A percentile compares a stretch with the other conserved stretches of the same genome.
phyloP scores from a whole-genome alignment of 768 basidiomycete species.

The Rhodosporidiobolus odoratus region DNA sequence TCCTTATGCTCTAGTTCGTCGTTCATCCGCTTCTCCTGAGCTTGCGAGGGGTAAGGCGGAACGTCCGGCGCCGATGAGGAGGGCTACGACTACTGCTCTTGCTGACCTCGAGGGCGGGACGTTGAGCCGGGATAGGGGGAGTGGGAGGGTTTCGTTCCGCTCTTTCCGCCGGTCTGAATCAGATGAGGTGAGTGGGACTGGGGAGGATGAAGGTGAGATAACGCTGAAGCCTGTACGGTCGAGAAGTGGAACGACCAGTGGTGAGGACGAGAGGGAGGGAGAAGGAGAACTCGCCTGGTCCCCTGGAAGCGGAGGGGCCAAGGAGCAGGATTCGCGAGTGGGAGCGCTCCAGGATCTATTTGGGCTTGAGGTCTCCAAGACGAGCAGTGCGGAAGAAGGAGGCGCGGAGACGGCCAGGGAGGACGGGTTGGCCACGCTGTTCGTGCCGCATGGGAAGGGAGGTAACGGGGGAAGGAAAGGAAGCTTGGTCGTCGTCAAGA shows the following conservation, averaged over 20 bases:
- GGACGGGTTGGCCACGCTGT: slow-evolving; percentile 20
- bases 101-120: background rate
- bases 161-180: background rate
- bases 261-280: background rate
- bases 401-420: background rate
- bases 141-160: too few species aligned
- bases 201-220: background rate
- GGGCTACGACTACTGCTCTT: too few species aligned
- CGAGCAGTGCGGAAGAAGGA: background rate
- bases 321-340: background rate
- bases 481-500: slow-evolving; percentile 30
- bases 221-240: background rate
- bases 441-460: slow-evolving; percentile 1
- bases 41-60: too few species aligned
- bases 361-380: slow-evolving; percentile 23
- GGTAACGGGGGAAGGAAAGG: slow-evolving; percentile 15
- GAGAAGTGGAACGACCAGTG: background rate
- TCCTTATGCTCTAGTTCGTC: background rate
- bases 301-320: too few species aligned
- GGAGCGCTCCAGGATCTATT: slow-evolving; percentile 19
- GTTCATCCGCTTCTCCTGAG: background rate
- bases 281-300: background rate
- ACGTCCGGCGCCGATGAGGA: too few species aligned
- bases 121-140: too few species aligned
- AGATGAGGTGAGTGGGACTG: background rate